Evolutionary conservation across 306 rosid genomes (phyloP), one percentile per base, ranked within the genome.

Genomic region (Prinsepia uniflora): DNA sequence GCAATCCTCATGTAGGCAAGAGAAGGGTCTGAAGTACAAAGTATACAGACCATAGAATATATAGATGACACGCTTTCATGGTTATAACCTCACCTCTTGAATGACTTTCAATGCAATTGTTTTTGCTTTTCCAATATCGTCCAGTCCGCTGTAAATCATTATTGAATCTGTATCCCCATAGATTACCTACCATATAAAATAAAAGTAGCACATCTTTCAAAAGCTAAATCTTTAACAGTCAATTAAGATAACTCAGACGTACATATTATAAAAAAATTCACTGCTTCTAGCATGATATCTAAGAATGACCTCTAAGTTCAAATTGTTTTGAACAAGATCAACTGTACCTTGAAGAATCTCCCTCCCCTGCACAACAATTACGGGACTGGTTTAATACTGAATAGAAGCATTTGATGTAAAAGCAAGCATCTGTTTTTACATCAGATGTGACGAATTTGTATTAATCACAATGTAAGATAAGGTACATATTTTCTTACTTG

Each of bases 161-260:
- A 94, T 94, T 72, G 98, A 94, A 86, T 90, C 98, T 7, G 97
- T 94, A 74, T 94, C 98, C 4, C 98, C 98, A 68, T 94, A 94
- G 57, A 94, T 94, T 57, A 94, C 97, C 97, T 94, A 76, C 63
- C 57, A 65, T 63, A 73, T 56, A 77, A 64, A 79, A 79, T n/a
- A 61, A 61, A 44, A 44, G 19, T n/a, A 56, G 40, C 65, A 39
- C 65, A 59, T 55, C 72, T 72, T 60, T 64, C 68, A 72, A 80
- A 76, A 73, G 57, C 54, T 64, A 73, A 61, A 72, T 30, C 71
- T 17, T 68, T 8, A 49, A 10, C 65, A 45, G 60, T 19, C 76
- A 80, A 61, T 46, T 63, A 41, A 66, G 58, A 67, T 18, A 62
- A 53, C 13, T 39, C 46, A 71, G 54, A 39, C 40, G 17, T 42